These are phyloP conservation scores for Scheffersomyces lignicola DNA, from an alignment of 1,139 yeast species.

Conservation along the genomic window DNA sequence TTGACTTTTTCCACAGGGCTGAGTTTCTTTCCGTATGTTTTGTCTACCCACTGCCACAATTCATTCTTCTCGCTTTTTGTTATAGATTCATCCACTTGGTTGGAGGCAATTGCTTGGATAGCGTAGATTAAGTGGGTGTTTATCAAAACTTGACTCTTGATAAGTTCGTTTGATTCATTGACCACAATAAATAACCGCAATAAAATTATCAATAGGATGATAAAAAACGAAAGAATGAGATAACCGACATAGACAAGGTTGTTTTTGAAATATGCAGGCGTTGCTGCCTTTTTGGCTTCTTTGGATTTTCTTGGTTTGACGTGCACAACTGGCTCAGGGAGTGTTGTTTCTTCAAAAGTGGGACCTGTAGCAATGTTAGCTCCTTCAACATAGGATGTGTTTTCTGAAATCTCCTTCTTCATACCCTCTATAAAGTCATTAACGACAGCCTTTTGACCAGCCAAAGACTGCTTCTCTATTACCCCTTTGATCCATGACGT, in stretches of 20 bases:
- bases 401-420: constrained; percentile 25
- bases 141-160: constrained; percentile 25
- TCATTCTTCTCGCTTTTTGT: constrained; percentile 10
- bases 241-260: constrained; percentile 20
- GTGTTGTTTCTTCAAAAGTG: constrained; percentile 5
- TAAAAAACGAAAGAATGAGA: constrained; percentile 21
- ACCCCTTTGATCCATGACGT: constrained; percentile 57
- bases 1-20: constrained; percentile 23
- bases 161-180: constrained; percentile 25
- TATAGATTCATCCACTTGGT: constrained; percentile 6
- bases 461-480: constrained; percentile 49
- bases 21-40: constrained; percentile 19
- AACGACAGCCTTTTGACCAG: constrained; percentile 49
- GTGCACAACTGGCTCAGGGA: background rate
- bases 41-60: constrained; percentile 28
- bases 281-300: constrained; percentile 7
- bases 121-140: constrained; percentile 21
- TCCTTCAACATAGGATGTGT: constrained; percentile 24
- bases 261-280: constrained; percentile 14
- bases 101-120: constrained; percentile 10
- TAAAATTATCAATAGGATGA: constrained; percentile 24
- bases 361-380: constrained; percentile 7
- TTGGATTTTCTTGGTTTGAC: background rate
- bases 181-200: constrained; percentile 19
- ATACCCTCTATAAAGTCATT: constrained; percentile 31